Percentiles rank a stretch among this genome's conserved stretches.
Conservation (phyloP, 192 early-diverging fungal genomes). For the Gryganskiella cystojenkinii region DNA sequence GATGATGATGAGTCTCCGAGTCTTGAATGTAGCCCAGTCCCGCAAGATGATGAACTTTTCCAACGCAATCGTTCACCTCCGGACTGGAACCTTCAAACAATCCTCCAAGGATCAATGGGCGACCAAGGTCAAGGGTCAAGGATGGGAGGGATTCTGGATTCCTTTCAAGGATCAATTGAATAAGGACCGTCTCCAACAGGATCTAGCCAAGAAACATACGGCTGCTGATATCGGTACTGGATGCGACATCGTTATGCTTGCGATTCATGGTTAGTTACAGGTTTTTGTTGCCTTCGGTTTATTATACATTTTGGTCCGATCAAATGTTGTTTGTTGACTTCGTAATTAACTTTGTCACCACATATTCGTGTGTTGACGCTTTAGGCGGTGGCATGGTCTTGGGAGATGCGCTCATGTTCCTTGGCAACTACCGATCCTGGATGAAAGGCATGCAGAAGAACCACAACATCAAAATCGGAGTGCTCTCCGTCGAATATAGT, state of each 20-base stretch:
- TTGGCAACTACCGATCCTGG: slow-evolving; percentile 39
- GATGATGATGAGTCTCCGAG: slow-evolving; percentile 19
- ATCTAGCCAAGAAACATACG: slow-evolving; percentile 4
- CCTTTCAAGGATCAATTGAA: slow-evolving; percentile 37
- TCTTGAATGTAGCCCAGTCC: slow-evolving; percentile 26
- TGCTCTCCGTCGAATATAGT: slow-evolving; percentile 44
- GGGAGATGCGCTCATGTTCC: slow-evolving; percentile 43
- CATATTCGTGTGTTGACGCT: background rate
- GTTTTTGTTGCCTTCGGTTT: background rate
- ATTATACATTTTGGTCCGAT: background rate
- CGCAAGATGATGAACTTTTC: slow-evolving; percentile 16
- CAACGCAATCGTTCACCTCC: slow-evolving; percentile 10
- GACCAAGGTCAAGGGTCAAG: slow-evolving; percentile 30
- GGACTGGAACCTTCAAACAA: slow-evolving; percentile 25
- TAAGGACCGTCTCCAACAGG: slow-evolving; percentile 6
- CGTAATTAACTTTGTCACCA: background rate
- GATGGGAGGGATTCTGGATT: slow-evolving; percentile 50
- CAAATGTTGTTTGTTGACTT: background rate
- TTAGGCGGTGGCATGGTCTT: slow-evolving; percentile 45
- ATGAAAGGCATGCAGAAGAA: slow-evolving; percentile 46
- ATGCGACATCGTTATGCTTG: slow-evolving; percentile 48
- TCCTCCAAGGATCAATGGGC: slow-evolving; percentile 41
- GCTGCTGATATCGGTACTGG: slow-evolving; percentile 28
- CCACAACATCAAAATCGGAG: slow-evolving; percentile 34
- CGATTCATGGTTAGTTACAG: slow-evolving; percentile 33